These are phyloP conservation scores for Hypoxylon sp. DNA, from an alignment of 2,329 filamentous ascomycete species.

Conservation along the genomic window DNA sequence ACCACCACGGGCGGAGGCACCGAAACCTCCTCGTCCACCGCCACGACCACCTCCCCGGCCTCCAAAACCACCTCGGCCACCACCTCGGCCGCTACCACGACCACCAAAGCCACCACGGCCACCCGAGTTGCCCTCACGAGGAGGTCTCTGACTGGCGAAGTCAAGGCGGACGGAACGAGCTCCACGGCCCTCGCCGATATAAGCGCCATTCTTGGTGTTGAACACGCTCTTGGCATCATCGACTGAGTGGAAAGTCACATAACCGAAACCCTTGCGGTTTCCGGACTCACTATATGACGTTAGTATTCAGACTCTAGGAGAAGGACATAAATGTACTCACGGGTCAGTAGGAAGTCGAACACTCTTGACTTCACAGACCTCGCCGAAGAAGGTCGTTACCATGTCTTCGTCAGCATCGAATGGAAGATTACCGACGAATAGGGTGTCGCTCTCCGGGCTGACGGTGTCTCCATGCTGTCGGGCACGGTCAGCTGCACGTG, in stretches of 20 bases:
- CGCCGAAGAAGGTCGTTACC: conserved; percentile 80
- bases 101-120: conserved; percentile 67
- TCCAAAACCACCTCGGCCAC: conserved; percentile 65
- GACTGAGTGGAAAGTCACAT: conserved; percentile 85
- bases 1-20: conserved; percentile 60
- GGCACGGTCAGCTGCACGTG: conserved; percentile 75
- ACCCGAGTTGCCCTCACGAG: conserved; percentile 68
- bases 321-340: conserved; percentile 59
- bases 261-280: conserved; percentile 91
- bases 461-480: conserved; percentile 82
- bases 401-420: conserved; percentile 86
- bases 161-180: conserved; percentile 86
- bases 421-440: conserved; percentile 92
- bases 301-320: conserved; percentile 45
- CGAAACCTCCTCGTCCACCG: conserved; percentile 58
- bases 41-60: conserved; percentile 59
- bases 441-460: conserved; percentile 85
- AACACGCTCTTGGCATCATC: conserved; percentile 87
- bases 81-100: conserved; percentile 64
- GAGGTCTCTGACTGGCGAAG: conserved; percentile 78
- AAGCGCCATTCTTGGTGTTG: conserved; percentile 76
- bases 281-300: conserved; percentile 75
- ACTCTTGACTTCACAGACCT: conserved; percentile 79
- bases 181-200: conserved; percentile 74
- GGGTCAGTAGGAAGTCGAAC: conserved; percentile 90